These are phyloP conservation scores for Dalbergia cultrata DNA, from an alignment of 306 rosid genomes.

Conservation along the genomic window DNA sequence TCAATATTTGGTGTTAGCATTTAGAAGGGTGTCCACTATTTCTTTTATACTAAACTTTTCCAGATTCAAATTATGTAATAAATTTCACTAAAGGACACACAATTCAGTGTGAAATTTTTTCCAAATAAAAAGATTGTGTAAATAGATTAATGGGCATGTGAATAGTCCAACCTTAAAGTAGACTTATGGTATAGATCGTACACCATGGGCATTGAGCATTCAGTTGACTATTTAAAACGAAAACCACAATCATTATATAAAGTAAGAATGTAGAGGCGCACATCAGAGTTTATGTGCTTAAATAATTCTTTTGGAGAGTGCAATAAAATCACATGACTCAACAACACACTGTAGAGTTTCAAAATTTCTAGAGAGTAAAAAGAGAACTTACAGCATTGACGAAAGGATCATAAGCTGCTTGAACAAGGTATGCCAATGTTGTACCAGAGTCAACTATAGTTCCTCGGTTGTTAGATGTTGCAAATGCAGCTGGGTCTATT, in stretches of 20 bases:
- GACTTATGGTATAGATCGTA: conserved; percentile 15
- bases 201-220: conserved; percentile 10
- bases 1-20: background rate
- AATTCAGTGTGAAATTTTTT: too few relatives aligned
- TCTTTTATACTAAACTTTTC: too few relatives aligned
- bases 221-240: background rate
- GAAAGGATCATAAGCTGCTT: conserved; percentile 93
- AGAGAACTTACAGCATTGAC: conserved; percentile 80
- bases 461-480: conserved; percentile 77
- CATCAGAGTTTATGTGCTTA: conserved; percentile 14
- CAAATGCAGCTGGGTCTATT: conserved; percentile 79
- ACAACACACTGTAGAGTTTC: conserved; percentile 11
- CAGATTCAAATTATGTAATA: too few relatives aligned
- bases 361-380: conserved; percentile 13
- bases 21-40: too few relatives aligned
- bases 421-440: conserved; percentile 88
- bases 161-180: background rate
- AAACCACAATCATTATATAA: conserved; percentile 4
- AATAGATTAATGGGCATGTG: background rate
- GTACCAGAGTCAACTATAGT: conserved; percentile 96
- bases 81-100: too few relatives aligned
- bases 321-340: conserved; percentile 29
- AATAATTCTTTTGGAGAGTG: conserved; percentile 11
- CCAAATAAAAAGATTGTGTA: background rate
- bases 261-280: background rate